Evolutionary conservation across 306 rosid species (phyloP).

Genomic region (Cucumis melo): DNA sequence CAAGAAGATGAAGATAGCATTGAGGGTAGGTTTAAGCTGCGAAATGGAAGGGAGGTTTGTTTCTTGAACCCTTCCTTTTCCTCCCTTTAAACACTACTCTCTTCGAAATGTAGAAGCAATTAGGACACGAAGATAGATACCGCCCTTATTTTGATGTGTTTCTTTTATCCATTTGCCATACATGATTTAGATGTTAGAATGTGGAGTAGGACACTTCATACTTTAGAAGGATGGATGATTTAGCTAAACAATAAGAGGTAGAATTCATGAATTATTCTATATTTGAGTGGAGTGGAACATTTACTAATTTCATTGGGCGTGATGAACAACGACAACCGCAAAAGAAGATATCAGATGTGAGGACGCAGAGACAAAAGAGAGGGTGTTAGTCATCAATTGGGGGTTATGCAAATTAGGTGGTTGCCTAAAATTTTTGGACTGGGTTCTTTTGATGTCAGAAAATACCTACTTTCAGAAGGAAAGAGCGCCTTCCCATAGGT

Average conservation of each 20-base stretch:
- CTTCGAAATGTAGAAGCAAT: not conserved
- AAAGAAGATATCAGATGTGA: not conserved
- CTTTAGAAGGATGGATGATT: too few species aligned
- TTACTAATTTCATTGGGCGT: not conserved
- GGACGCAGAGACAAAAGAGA: not conserved
- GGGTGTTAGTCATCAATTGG: not conserved
- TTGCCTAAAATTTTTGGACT: not conserved
- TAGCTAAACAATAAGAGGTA: not conserved
- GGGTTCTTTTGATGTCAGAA: not conserved
- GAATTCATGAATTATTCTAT: not conserved
- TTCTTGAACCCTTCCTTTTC: not conserved
- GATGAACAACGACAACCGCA: not conserved
- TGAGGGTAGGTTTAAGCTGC: constrained; percentile 62
- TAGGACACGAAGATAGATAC: not conserved
- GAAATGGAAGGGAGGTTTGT: constrained; percentile 73
- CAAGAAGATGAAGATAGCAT: constrained; percentile 16
- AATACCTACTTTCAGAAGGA: not conserved
- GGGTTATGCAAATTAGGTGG: not conserved
- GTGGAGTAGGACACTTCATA: too few species aligned
- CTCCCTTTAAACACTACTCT: not conserved
- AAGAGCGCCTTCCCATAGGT: not conserved
- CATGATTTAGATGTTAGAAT: not conserved
- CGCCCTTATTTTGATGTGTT: not conserved
- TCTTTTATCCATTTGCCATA: not conserved
- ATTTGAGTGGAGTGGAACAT: not conserved